A percentile compares a stretch with the other conserved stretches of the same genome.
Evolutionary conservation across 1,284 basidiomycete genomes (phyloP).

Genomic region (Ustilago vetiveriae): DNA sequence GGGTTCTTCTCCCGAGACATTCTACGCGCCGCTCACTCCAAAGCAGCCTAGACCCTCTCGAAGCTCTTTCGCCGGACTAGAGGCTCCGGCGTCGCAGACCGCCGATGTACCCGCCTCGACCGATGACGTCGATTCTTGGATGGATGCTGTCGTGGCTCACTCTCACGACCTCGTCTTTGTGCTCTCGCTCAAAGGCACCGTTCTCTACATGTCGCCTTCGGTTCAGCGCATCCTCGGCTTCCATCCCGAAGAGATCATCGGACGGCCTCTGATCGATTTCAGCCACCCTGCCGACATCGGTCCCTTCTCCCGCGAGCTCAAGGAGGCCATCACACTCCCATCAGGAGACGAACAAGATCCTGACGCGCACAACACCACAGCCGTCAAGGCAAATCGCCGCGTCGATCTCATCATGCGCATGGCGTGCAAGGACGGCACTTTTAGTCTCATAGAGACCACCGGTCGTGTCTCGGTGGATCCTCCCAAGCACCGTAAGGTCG

Average conservation of each 20-base stretch:
- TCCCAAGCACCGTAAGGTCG: constrained; percentile 50
- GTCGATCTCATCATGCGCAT: constrained; percentile 50
- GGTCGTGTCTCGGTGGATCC: constrained; percentile 45
- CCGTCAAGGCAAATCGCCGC: constrained; percentile 30
- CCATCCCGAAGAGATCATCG: constrained; percentile 78
- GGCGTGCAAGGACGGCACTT: constrained; percentile 38
- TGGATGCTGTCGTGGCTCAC: constrained; percentile 32
- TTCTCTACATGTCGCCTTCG: constrained; percentile 83
- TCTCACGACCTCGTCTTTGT: constrained; percentile 72
- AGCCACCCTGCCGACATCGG: constrained; percentile 89
- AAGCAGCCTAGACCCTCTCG: constrained; percentile 15
- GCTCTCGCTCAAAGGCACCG: constrained; percentile 81
- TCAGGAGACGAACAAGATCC: constrained; percentile 20
- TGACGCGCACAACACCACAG: constrained; percentile 21
- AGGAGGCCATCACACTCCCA: constrained; percentile 71
- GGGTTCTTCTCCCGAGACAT: constrained; percentile 25
- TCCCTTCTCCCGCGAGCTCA: constrained; percentile 89
- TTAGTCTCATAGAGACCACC: constrained; percentile 43
- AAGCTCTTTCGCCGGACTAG: neutral
- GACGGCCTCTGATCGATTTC: constrained; percentile 78
- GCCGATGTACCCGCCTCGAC: constrained; percentile 1
- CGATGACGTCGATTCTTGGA: constrained; percentile 21
- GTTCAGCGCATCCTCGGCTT: constrained; percentile 58
- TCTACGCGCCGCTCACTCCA: constrained; percentile 8
- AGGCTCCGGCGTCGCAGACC: neutral